Evolutionary conservation across 257 asterid species (phyloP).

Genomic region (Nicotiana tabacum): DNA sequence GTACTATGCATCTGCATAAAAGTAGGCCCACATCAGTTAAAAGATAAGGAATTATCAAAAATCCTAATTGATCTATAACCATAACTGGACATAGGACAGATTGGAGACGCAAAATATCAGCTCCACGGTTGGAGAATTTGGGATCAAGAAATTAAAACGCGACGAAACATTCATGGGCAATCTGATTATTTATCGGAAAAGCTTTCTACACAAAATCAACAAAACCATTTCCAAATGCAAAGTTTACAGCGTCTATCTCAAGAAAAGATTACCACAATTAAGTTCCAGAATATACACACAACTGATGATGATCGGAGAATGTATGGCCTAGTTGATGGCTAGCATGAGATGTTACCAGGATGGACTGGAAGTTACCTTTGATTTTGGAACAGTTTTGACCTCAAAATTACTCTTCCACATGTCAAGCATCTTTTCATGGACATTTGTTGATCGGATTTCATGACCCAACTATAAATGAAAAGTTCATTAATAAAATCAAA

Average conservation of each 20-base stretch:
- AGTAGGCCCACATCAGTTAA: not conserved
- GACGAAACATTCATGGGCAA: not conserved
- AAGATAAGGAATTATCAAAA: not conserved
- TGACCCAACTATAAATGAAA: constrained; percentile 64
- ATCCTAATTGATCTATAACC: not conserved
- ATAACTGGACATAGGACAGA: not conserved
- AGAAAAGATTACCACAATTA: not conserved
- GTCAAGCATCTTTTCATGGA: constrained; percentile 88
- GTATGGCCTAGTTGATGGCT: not conserved
- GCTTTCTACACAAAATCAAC: not conserved
- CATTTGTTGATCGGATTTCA: constrained; percentile 90
- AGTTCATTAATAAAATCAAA: not conserved
- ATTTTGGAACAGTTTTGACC: constrained; percentile 68
- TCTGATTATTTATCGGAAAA: not conserved
- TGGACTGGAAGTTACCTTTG: constrained; percentile 47
- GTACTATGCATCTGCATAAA: constrained; percentile 71
- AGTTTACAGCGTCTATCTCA: not conserved
- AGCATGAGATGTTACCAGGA: not conserved
- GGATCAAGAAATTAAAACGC: not conserved
- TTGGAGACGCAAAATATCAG: not conserved
- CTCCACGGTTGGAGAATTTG: not conserved
- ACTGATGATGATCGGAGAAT: not conserved
- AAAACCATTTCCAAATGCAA: not conserved
- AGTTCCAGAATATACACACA: constrained; percentile 1
- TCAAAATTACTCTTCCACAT: constrained; percentile 69